These are phyloP conservation scores for Gelatoporia subvermispora DNA, from an alignment of 768 basidiomycete species.

Conservation along the genomic window DNA sequence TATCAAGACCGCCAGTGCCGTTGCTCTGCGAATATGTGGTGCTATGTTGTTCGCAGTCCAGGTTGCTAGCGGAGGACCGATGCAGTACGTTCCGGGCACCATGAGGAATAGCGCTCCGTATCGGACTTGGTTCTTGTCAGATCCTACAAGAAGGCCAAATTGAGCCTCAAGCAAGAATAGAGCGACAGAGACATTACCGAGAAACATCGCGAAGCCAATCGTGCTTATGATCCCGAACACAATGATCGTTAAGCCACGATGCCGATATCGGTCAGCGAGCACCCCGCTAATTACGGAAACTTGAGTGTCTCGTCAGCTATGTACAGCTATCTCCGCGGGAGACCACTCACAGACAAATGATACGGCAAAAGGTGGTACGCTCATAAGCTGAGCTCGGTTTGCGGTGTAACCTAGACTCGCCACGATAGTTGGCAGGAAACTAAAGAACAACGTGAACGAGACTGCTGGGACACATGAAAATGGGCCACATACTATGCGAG, in stretches of 20 bases:
- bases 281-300: conserved; percentile 38
- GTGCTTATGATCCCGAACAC: conserved; percentile 38
- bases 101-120: conserved; percentile 56
- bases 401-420: conserved; percentile 24
- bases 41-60: conserved; percentile 62
- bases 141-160: conserved; percentile 13
- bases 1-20: conserved; percentile 51
- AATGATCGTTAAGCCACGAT: conserved; percentile 44
- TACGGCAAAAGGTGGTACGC: conserved; percentile 29
- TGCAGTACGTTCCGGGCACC: conserved; percentile 47
- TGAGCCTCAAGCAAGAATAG: neutral
- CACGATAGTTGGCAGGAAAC: conserved; percentile 24
- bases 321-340: neutral
- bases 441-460: neutral
- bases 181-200: conserved; percentile 31
- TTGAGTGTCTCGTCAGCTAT: conserved; percentile 8
- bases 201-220: conserved; percentile 53
- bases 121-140: conserved; percentile 34
- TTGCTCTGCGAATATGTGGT: conserved; percentile 53
- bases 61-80: conserved; percentile 48
- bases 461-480: neutral
- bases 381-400: conserved; percentile 26
- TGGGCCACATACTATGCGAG: conserved; percentile 20
- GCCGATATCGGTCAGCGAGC: conserved; percentile 48
- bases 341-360: conserved; percentile 18